Evolutionary conservation across 768 basidiomycete species (phyloP).

Genomic region (Albatrellus ellisii): DNA sequence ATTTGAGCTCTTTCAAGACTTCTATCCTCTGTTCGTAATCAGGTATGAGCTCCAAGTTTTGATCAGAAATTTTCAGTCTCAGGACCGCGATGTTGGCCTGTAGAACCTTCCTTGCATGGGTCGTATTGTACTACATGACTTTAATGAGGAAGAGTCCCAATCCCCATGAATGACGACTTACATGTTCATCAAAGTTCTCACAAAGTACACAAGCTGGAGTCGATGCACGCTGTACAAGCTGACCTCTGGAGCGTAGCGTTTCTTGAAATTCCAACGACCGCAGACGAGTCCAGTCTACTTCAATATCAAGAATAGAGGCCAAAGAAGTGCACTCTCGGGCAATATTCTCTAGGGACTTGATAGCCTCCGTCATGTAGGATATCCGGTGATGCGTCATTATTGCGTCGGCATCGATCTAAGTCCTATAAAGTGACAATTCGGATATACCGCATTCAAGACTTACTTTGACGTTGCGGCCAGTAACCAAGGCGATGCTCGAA

Average conservation of each 20-base stretch:
- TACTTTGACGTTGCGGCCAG: constrained; percentile 62
- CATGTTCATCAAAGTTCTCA: constrained; percentile 61
- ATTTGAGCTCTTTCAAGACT: constrained; percentile 82
- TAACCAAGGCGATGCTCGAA: constrained; percentile 65
- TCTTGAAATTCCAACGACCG: constrained; percentile 91
- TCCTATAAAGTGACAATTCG: constrained; percentile 1
- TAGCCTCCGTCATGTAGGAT: constrained; percentile 43
- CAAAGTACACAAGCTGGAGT: constrained; percentile 43
- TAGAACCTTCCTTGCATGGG: constrained; percentile 69
- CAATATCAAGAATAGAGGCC: constrained; percentile 40
- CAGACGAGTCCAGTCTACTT: constrained; percentile 78
- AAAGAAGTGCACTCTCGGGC: constrained; percentile 43
- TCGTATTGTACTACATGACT: constrained; percentile 46
- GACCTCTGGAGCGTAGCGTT: constrained; percentile 44
- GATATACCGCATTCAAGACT: constrained; percentile 1
- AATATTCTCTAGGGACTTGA: constrained; percentile 34
- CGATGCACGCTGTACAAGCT: constrained; percentile 29
- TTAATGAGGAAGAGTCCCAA: constrained; percentile 4
- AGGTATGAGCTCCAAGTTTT: constrained; percentile 91
- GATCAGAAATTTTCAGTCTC: constrained; percentile 83
- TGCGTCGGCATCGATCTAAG: constrained; percentile 56
- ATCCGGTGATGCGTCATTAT: constrained; percentile 59
- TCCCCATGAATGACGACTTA: constrained; percentile 24
- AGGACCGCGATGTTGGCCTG: constrained; percentile 63
- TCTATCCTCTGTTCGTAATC: constrained; percentile 93